Evolutionary conservation across 2,329 filamentous ascomycete species (phyloP), one percentile per base, ranked within the genome.

Genomic region (Colletotrichum australisinense): DNA sequence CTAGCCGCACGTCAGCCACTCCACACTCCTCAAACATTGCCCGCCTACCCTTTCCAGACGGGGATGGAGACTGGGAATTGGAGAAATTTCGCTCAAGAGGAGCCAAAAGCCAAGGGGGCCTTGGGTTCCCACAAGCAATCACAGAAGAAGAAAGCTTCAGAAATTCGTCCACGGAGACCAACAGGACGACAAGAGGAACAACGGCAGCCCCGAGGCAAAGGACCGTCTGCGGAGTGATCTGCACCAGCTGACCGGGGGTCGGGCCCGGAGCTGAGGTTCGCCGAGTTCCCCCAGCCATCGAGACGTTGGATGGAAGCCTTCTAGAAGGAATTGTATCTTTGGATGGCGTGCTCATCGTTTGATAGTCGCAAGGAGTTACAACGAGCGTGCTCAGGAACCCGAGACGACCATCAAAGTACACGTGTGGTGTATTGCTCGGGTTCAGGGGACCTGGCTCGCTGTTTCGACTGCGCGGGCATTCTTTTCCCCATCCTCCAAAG

Each of bases 171-270:
- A 66, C 9, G 42, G 38, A 55, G 53, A 52, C 5, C 46, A 14
- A 62, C 38, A 58, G 7, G 19, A 30, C 32, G 26, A 49, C 35
- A 53, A 57, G 16, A 53, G 62, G 24, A 52, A 42, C 49, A 49
- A 67, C 68, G 67, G 68, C 28, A 58, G 57, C 62, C 71, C 71
- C 71, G 71, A 73, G 38, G 30, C n/a, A 49, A 52, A 72, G 67
- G 67, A 12, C 71, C 62, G 71, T 22, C 60, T 67, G 71, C 56
- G 71, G 71, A 73, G 67, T 62, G 71, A 73, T 72, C 67, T 73
- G 71, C 71, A 58, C 12, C 56, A 57, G 60, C 56, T 53, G 71
- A 67, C 63, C 62, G 63, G 71, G 71, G 62, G 32, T 24, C 63
- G 3, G 69, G 53, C 66, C 66, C 60, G 66, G 59, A 60, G 59